Evolutionary conservation across 139 green algal genomes (phyloP).

Genomic region (Picocystis salinarum): DNA sequence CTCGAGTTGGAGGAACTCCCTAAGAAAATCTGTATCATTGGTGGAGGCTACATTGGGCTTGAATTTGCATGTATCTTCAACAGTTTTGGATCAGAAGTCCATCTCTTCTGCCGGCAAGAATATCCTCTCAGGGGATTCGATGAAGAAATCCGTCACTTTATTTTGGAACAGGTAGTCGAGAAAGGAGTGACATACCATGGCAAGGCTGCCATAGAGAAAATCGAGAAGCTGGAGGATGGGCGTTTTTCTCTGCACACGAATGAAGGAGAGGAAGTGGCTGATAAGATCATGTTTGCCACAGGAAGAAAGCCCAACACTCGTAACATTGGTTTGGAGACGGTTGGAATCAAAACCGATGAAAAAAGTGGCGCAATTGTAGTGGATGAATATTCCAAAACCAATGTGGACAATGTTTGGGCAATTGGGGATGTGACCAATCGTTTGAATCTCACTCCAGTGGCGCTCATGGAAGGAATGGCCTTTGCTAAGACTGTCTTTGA

Average conservation of each 20-base stretch:
- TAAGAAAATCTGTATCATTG: constrained; percentile 60
- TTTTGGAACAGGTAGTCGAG: constrained; percentile 13
- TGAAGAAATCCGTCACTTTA: constrained; percentile 25
- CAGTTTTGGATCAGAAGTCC: constrained; percentile 58
- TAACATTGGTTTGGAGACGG: constrained; percentile 17
- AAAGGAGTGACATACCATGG: constrained; percentile 18
- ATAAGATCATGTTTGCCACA: constrained; percentile 68
- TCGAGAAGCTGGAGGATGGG: constrained; percentile 3
- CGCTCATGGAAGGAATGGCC: constrained; percentile 94
- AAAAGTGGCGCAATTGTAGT: constrained; percentile 47
- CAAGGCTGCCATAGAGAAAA: neutral
- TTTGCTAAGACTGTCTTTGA: constrained; percentile 70
- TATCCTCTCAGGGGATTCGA: constrained; percentile 22
- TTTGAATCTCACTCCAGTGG: constrained; percentile 85
- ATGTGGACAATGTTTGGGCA: constrained; percentile 67
- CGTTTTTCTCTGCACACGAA: neutral
- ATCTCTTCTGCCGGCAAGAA: constrained; percentile 48
- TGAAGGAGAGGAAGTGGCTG: constrained; percentile 14
- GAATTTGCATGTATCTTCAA: constrained; percentile 92
- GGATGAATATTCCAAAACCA: constrained; percentile 69
- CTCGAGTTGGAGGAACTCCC: constrained; percentile 55
- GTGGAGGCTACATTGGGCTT: constrained; percentile 88
- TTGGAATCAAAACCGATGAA: constrained; percentile 24
- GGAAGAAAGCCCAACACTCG: constrained; percentile 58
- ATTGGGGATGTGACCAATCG: constrained; percentile 88